phyloP scores from a whole-genome alignment of 2,329 filamentous ascomycete species.

The Penicillium oxalicum region DNA sequence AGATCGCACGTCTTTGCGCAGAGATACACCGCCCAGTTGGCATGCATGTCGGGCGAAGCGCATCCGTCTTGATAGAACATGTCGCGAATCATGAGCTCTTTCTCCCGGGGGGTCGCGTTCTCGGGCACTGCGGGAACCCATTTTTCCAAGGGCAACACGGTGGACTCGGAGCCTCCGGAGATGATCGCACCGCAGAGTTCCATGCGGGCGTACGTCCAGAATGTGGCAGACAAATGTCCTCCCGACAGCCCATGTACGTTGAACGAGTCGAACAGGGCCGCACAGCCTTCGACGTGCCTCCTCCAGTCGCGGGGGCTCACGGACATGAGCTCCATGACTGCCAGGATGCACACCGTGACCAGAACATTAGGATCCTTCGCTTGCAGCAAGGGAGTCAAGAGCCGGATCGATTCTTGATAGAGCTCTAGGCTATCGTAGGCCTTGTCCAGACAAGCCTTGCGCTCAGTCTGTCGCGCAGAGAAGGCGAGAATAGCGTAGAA shows the following conservation, averaged over 20 bases:
- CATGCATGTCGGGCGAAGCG: conserved; percentile 47
- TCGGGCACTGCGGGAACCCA: conserved; percentile 40
- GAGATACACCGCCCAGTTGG: conserved; percentile 55
- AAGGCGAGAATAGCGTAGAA: conserved; percentile 49
- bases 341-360: conserved; percentile 48
- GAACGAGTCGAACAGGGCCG: conserved; percentile 46
- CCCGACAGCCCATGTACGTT: conserved; percentile 47
- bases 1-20: conserved; percentile 49
- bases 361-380: conserved; percentile 46
- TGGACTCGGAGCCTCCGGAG: conserved; percentile 44
- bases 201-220: conserved; percentile 54
- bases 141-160: conserved; percentile 44
- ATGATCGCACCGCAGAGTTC: conserved; percentile 51
- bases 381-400: conserved; percentile 43
- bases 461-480: conserved; percentile 47
- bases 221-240: conserved; percentile 48
- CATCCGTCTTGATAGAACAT: conserved; percentile 17
- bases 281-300: conserved; percentile 51
- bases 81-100: conserved; percentile 17
- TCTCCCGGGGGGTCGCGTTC: conserved; percentile 27
- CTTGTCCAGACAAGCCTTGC: conserved; percentile 40
- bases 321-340: conserved; percentile 48
- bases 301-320: conserved; percentile 47
- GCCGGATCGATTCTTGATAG: conserved; percentile 47
- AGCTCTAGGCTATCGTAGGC: conserved; percentile 46